These are phyloP conservation scores for Ligustrum vulgare DNA, from an alignment of 257 asterid genomes.

Conservation along the genomic window DNA sequence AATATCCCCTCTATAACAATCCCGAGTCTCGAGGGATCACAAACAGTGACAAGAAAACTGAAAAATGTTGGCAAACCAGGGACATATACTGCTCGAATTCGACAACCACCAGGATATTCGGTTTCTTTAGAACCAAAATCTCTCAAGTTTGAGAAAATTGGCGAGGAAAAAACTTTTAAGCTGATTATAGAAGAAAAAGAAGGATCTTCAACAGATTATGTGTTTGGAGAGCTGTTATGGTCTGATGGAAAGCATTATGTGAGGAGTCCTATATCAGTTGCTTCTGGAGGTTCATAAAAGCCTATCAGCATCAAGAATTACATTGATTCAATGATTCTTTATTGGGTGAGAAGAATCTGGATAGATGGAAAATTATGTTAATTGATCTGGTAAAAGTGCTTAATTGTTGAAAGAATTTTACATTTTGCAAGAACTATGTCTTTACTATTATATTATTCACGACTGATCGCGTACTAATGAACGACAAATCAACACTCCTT, in stretches of 20 bases:
- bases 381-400: neutral
- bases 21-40: slow-evolving; percentile 7
- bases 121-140: slow-evolving; percentile 22
- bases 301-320: neutral
- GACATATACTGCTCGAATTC: slow-evolving; percentile 21
- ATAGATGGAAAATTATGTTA: neutral
- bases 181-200: slow-evolving; percentile 9
- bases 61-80: slow-evolving; percentile 38
- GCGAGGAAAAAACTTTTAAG: slow-evolving; percentile 27
- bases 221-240: slow-evolving; percentile 26
- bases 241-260: slow-evolving; percentile 29
- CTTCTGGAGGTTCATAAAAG: neutral
- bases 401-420: neutral
- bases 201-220: neutral
- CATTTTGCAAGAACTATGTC: neutral
- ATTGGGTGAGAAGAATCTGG: neutral
- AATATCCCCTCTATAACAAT: slow-evolving; percentile 37
- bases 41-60: slow-evolving; percentile 23
- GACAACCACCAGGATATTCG: slow-evolving; percentile 18
- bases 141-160: slow-evolving; percentile 23
- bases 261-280: slow-evolving; percentile 20
- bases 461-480: neutral
- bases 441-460: no score
- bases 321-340: neutral
- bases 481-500: neutral